phyloP scores from a whole-genome alignment of 345 rosid genomes.

The Eucalyptus erythrocorys region DNA sequence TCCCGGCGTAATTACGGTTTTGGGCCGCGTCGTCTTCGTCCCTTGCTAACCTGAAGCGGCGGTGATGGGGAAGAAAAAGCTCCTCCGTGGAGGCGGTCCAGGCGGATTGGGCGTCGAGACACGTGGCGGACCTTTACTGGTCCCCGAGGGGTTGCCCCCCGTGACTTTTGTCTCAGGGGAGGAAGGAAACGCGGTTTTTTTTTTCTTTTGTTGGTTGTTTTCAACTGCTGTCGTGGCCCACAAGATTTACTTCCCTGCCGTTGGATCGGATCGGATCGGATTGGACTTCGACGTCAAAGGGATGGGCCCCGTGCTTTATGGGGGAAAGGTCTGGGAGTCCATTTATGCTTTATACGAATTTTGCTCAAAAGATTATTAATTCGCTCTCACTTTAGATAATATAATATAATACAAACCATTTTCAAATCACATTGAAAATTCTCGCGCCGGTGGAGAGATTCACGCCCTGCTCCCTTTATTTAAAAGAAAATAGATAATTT shows the following conservation, averaged over 20 bases:
- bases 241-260: not conserved
- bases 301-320: not conserved
- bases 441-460: not conserved
- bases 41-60: not conserved
- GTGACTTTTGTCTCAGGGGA: not conserved
- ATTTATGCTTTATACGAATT: not conserved
- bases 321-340: not conserved
- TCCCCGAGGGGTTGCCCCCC: not conserved
- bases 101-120: not conserved
- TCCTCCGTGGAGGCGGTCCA: not conserved
- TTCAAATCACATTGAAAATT: not conserved
- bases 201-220: fast-evolving
- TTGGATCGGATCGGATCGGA: not conserved
- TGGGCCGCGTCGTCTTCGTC: not conserved
- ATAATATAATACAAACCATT: not conserved
- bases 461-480: not conserved
- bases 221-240: not conserved
- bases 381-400: not conserved
- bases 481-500: not conserved
- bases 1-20: not conserved
- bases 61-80: not conserved
- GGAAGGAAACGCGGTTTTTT: not conserved
- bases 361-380: not conserved
- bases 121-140: not conserved
- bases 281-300: not conserved